Conservation (phyloP, 2,329 filamentous ascomycete species). For the Exutisphaerella laricina region DNA sequence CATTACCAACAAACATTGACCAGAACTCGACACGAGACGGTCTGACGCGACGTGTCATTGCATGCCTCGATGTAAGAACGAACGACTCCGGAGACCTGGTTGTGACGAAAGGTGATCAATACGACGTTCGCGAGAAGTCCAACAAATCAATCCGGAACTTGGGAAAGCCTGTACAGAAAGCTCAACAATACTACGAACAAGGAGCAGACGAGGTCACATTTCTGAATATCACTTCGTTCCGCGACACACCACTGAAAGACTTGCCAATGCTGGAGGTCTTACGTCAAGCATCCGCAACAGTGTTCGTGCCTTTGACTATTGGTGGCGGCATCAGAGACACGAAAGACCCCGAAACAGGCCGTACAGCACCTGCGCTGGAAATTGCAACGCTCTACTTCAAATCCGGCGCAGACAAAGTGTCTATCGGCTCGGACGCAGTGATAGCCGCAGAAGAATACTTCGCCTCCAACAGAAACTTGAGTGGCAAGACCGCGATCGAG, state of each 20-base stretch:
- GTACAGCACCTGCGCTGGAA: constrained; percentile 78
- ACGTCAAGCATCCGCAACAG: constrained; percentile 75
- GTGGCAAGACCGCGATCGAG: constrained; percentile 86
- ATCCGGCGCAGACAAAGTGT: constrained; percentile 94
- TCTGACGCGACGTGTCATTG: constrained; percentile 87
- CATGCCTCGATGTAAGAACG: constrained; percentile 88
- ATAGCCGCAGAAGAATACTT: constrained; percentile 89
- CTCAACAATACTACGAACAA: constrained; percentile 88
- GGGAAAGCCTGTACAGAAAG: constrained; percentile 95
- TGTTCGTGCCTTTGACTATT: constrained; percentile 93
- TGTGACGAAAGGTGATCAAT: constrained; percentile 97
- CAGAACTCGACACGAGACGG: constrained; percentile 50
- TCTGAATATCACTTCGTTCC: constrained; percentile 96
- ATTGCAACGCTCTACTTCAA: constrained; percentile 98
- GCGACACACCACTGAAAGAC: constrained; percentile 87
- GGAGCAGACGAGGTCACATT: constrained; percentile 97
- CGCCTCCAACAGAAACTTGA: constrained; percentile 59
- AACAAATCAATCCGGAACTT: constrained; percentile 73
- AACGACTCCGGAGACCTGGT: constrained; percentile 94
- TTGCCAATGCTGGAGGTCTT: constrained; percentile 94
- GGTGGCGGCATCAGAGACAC: constrained; percentile 94
- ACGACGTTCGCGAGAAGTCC: constrained; percentile 91
- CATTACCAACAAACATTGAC: constrained; percentile 42
- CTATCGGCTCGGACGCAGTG: constrained; percentile 92
- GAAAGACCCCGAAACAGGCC: constrained; percentile 73